These are phyloP conservation scores for Pezicula carpinea DNA, from an alignment of 2,329 filamentous ascomycete species.

Conservation along the genomic window DNA sequence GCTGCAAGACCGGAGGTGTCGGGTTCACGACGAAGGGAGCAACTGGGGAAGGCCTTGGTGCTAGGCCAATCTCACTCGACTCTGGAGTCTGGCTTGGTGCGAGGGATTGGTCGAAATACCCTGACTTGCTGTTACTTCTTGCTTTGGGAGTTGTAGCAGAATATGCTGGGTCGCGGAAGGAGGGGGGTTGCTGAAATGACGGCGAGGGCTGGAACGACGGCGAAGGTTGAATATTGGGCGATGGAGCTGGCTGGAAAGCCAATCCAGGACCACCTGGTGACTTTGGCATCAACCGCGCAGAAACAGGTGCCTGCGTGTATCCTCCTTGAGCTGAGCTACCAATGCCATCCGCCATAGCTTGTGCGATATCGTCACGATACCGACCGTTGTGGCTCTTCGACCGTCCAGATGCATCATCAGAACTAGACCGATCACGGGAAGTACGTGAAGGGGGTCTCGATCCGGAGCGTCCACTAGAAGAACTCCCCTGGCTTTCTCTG, in stretches of 20 bases:
- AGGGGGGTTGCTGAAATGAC: slow-evolving; percentile 3
- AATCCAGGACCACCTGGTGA: slow-evolving; percentile 17
- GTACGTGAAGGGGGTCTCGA: slow-evolving; percentile 21
- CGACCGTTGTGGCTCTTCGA: slow-evolving; percentile 27
- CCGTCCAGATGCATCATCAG: slow-evolving; percentile 24
- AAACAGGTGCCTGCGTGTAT: slow-evolving; percentile 21
- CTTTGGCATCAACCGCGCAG: slow-evolving; percentile 15
- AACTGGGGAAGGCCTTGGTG: slow-evolving; percentile 26
- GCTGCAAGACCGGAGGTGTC: slow-evolving; percentile 22
- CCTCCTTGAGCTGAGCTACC: slow-evolving; percentile 15
- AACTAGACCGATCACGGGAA: slow-evolving; percentile 26
- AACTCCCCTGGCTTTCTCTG: slow-evolving; percentile 16
- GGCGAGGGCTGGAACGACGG: slow-evolving; percentile 1
- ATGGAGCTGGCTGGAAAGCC: slow-evolving; percentile 19
- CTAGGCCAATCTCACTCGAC: slow-evolving; percentile 19
- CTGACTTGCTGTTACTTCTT: slow-evolving; percentile 24
- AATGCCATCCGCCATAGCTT: slow-evolving; percentile 21
- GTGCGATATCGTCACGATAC: slow-evolving; percentile 25
- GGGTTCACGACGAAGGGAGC: slow-evolving; percentile 26
- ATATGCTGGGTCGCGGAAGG: slow-evolving; percentile 6
- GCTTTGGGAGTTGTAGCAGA: slow-evolving; percentile 18
- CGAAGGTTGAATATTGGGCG: slow-evolving; percentile 1
- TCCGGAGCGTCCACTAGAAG: slow-evolving; percentile 15
- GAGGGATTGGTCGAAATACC: slow-evolving; percentile 24
- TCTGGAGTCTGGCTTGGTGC: slow-evolving; percentile 15